These are phyloP conservation scores for Alternaria sp. DNA, from an alignment of 2,329 filamentous ascomycete genomes.

Conservation along the genomic window DNA sequence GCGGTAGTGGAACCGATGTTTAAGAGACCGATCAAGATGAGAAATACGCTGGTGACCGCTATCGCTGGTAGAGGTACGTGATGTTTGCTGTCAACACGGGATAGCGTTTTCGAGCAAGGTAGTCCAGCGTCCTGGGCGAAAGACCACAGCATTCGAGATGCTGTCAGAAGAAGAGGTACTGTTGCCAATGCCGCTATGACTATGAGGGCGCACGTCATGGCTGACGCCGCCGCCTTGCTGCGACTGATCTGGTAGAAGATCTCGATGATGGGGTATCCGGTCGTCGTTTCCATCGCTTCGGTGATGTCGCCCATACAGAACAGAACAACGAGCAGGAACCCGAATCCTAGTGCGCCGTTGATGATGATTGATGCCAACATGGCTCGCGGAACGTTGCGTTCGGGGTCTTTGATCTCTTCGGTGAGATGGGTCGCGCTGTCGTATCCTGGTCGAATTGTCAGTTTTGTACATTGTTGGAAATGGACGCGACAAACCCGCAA, in stretches of 20 bases:
- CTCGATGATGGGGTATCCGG: slow-evolving; percentile 47
- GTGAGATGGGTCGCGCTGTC: slow-evolving; percentile 6
- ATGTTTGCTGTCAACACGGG: slow-evolving; percentile 16
- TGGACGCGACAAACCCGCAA: slow-evolving; percentile 19
- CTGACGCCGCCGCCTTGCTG: slow-evolving; percentile 9
- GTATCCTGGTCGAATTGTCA: not conserved
- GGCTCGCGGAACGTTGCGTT: slow-evolving; percentile 1
- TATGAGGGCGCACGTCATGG: slow-evolving; percentile 30
- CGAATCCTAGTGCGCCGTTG: slow-evolving; percentile 43
- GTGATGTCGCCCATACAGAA: slow-evolving; percentile 41
- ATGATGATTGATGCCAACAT: slow-evolving; percentile 23
- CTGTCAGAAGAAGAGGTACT: slow-evolving; percentile 18
- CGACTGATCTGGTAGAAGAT: slow-evolving; percentile 28
- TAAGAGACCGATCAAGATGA: slow-evolving; percentile 21
- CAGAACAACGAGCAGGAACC: slow-evolving; percentile 47
- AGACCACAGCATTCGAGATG: slow-evolving; percentile 36
- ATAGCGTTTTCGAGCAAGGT: slow-evolving; percentile 37
- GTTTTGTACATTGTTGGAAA: not conserved
- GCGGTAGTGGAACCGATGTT: slow-evolving; percentile 24
- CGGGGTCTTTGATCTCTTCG: slow-evolving; percentile 3
- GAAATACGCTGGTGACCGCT: slow-evolving; percentile 9
- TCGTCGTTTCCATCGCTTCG: slow-evolving; percentile 33
- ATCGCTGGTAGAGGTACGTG: slow-evolving; percentile 26
- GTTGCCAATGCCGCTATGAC: slow-evolving; percentile 16
- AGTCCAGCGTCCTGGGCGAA: slow-evolving; percentile 33